Evolutionary conservation across 176 grass and related monocot genomes (phyloP), one percentile per base, ranked within the genome.

Genomic region (Ananas comosus): DNA sequence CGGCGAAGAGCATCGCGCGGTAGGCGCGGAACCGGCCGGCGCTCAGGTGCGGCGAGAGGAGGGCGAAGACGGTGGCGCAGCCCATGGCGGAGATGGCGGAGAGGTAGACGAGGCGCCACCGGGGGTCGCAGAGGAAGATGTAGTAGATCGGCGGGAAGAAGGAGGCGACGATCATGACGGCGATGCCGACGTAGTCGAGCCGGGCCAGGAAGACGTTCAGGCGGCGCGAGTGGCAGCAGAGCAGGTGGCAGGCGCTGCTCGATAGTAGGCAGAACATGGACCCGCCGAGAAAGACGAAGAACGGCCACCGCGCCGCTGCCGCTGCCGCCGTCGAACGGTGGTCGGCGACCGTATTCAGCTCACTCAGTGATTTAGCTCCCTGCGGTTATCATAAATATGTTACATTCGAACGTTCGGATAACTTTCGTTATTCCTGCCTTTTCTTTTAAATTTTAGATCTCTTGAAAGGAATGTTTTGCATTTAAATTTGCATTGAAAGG

Each of bases 91-190:
- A 82, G 78, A 96, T 91, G 63, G 79, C 83, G 0, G 83, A 79
- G 48, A 96, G 89, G 80, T 96, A 96, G 22, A 73, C 66, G 69
- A 85, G 16, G 53, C 86, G 83, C 83, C 89, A 96, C 11, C 53
- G 79, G 64, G 86, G 88, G 8, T 91, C 79, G 74, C 92, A 96
- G 78, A 86, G 86, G 85, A 96, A 96, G 81, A 88, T 86, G 84
- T 96, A 96, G 85, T 96, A 96, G 74, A 91, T 88, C 18, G 92
- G 92, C 14, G 88, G 92, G 83, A 91, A 96, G 83, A 91, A 96
- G 68, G 92, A 96, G 16, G 83, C 78, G 8, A 91, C 86, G 71
- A 96, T 96, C 85, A 91, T 88, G 64, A 88, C 83, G 27, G 92
- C 88, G 73, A 96, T 91, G 49, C 92, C 92, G 0, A 82, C 76